Evolutionary conservation across 441 rosid genomes (phyloP).

Genomic region (Erysimum cheiri): DNA sequence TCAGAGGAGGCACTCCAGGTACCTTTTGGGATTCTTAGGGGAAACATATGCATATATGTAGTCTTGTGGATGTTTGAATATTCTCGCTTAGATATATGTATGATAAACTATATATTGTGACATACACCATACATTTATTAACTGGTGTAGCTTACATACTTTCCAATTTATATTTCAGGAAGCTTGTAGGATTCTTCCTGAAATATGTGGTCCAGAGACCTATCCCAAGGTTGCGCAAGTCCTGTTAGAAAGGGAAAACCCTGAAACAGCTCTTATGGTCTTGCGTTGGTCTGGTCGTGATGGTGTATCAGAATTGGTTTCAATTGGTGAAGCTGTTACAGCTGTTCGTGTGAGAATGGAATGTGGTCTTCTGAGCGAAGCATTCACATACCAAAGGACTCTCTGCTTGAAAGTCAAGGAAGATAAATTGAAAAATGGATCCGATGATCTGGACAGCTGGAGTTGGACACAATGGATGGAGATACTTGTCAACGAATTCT

Average conservation of each 20-base stretch:
- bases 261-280: slow-evolving; percentile 88
- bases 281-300: slow-evolving; percentile 91
- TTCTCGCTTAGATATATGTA: background rate
- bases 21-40: slow-evolving; percentile 29
- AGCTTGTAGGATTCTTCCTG: slow-evolving; percentile 85
- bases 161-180: slow-evolving; percentile 59
- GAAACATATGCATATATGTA: slow-evolving; percentile 6
- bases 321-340: slow-evolving; percentile 84
- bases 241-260: slow-evolving; percentile 79
- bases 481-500: slow-evolving; percentile 79
- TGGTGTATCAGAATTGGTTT: slow-evolving; percentile 63
- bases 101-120: background rate
- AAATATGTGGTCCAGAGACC: slow-evolving; percentile 77
- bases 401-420: slow-evolving; percentile 75
- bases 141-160: slow-evolving; percentile 40
- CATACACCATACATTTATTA: background rate
- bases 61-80: slow-evolving; percentile 14
- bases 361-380: slow-evolving; percentile 92
- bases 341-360: slow-evolving; percentile 84
- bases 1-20: slow-evolving; percentile 85
- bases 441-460: slow-evolving; percentile 52
- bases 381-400: slow-evolving; percentile 83
- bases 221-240: slow-evolving; percentile 93
- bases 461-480: slow-evolving; percentile 81
- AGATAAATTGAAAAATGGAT: slow-evolving; percentile 57